phyloP scores from a whole-genome alignment of 2,329 filamentous ascomycete species.

The Colletotrichum shisoi region DNA sequence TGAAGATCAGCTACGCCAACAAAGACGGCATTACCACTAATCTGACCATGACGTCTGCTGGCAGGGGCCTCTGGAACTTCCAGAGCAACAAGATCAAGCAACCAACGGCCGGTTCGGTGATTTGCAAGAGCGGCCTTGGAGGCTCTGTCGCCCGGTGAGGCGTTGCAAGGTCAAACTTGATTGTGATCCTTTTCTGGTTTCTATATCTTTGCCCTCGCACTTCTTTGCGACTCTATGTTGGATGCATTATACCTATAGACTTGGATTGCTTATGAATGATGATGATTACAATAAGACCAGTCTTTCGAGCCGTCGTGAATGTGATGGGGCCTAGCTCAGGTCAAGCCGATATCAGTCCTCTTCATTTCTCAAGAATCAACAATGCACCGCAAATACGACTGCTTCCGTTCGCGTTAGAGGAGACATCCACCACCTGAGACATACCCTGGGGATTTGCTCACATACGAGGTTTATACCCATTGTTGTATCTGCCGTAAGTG shows the following conservation, averaged over 20 bases:
- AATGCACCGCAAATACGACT: too few relatives aligned
- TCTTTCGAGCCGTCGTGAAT: neutral
- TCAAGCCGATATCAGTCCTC: neutral
- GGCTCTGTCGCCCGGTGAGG: conserved; percentile 17
- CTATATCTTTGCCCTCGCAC: too few relatives aligned
- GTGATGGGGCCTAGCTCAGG: too few relatives aligned
- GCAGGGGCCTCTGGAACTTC: conserved; percentile 39
- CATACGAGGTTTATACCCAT: too few relatives aligned
- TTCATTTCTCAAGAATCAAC: too few relatives aligned
- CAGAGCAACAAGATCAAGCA: conserved; percentile 38
- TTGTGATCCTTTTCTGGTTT: neutral
- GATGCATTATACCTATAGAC: neutral
- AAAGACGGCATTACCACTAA: conserved; percentile 37
- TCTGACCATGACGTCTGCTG: conserved; percentile 27
- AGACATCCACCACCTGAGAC: too few relatives aligned
- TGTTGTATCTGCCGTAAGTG: too few relatives aligned
- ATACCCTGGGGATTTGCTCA: too few relatives aligned
- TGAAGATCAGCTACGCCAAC: conserved; percentile 43
- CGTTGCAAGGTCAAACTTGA: neutral
- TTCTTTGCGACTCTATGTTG: neutral
- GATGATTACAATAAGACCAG: neutral
- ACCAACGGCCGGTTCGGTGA: conserved; percentile 22
- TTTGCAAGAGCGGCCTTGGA: conserved; percentile 36
- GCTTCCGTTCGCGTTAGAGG: too few relatives aligned
- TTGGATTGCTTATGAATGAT: neutral